A percentile compares a stretch with the other conserved stretches of the same genome.
Conservation (phyloP, 495 filamentous ascomycete genomes). For the Lasiosphaeria miniovina region DNA sequence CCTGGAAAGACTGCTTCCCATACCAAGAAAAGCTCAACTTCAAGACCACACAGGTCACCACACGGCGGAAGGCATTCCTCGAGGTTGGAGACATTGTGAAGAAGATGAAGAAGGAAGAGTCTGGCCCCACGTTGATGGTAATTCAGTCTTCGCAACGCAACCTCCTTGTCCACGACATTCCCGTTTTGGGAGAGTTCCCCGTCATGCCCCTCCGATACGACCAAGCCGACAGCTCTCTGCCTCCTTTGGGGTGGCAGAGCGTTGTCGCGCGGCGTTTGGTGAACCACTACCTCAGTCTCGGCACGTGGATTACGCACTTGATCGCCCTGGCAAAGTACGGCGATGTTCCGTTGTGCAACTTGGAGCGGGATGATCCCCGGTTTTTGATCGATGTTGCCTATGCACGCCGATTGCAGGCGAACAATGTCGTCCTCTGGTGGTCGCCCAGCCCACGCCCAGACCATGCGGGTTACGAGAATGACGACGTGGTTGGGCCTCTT, state of each 20-base stretch:
- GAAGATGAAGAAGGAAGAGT: slow-evolving; percentile 81
- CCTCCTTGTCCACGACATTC: slow-evolving; percentile 77
- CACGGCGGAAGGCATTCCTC: slow-evolving; percentile 79
- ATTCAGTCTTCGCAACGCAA: slow-evolving; percentile 86
- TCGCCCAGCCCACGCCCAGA: slow-evolving; percentile 80
- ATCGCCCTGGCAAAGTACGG: slow-evolving; percentile 85
- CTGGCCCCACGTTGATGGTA: slow-evolving; percentile 72
- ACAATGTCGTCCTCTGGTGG: slow-evolving; percentile 98
- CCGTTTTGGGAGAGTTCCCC: slow-evolving; percentile 80
- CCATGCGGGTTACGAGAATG: slow-evolving; percentile 93
- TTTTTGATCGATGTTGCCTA: slow-evolving; percentile 97
- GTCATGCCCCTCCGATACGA: slow-evolving; percentile 77
- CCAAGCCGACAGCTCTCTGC: slow-evolving; percentile 77
- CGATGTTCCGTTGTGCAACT: slow-evolving; percentile 89
- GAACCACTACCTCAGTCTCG: slow-evolving; percentile 83
- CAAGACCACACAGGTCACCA: slow-evolving; percentile 81
- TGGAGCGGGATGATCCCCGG: slow-evolving; percentile 88
- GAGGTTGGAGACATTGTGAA: slow-evolving; percentile 82
- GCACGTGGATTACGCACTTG: slow-evolving; percentile 87
- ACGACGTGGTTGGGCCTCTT: slow-evolving; percentile 78
- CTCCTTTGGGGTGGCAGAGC: slow-evolving; percentile 89
- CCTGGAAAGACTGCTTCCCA: slow-evolving; percentile 73
- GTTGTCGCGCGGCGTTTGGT: slow-evolving; percentile 85
- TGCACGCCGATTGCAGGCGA: slow-evolving; percentile 82
- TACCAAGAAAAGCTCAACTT: slow-evolving; percentile 89